Evolutionary conservation across 495 filamentous ascomycete species (phyloP).

Genomic region (Astrocystis sublimbata): DNA sequence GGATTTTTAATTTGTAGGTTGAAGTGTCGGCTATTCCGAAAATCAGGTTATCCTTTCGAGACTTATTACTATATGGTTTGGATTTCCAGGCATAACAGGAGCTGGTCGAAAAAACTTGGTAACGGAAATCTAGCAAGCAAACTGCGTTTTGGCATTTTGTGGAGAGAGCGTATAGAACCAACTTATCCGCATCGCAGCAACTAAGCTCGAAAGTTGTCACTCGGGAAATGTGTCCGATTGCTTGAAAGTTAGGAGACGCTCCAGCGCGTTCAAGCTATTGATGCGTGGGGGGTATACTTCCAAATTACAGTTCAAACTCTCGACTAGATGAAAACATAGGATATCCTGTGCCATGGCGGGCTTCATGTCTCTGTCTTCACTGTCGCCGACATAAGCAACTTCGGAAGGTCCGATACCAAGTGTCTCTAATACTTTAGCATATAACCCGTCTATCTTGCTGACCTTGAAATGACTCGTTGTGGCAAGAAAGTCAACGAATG

Average conservation of each 20-base stretch:
- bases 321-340: constrained; percentile 12
- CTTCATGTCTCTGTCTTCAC: constrained; percentile 32
- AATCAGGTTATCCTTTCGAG: too few species aligned
- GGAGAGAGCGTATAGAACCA: too few species aligned
- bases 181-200: too few species aligned
- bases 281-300: constrained; percentile 8
- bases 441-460: constrained; percentile 42
- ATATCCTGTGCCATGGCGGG: constrained; percentile 26
- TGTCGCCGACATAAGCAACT: constrained; percentile 41
- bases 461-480: constrained; percentile 35
- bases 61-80: too few species aligned
- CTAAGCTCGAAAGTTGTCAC: too few species aligned
- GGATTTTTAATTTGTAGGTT: not conserved
- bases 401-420: constrained; percentile 28
- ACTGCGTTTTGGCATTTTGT: too few species aligned
- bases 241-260: constrained; percentile 16
- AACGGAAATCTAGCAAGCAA: too few species aligned
- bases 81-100: too few species aligned
- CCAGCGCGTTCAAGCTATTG: constrained; percentile 11
- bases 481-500: constrained; percentile 36
- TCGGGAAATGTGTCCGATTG: too few species aligned
- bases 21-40: too few species aligned
- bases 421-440: constrained; percentile 32
- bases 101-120: too few species aligned
- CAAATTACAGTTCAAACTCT: not conserved